phyloP scores from a whole-genome alignment of 257 asterid genomes.

The Plectranthus barbatus region DNA sequence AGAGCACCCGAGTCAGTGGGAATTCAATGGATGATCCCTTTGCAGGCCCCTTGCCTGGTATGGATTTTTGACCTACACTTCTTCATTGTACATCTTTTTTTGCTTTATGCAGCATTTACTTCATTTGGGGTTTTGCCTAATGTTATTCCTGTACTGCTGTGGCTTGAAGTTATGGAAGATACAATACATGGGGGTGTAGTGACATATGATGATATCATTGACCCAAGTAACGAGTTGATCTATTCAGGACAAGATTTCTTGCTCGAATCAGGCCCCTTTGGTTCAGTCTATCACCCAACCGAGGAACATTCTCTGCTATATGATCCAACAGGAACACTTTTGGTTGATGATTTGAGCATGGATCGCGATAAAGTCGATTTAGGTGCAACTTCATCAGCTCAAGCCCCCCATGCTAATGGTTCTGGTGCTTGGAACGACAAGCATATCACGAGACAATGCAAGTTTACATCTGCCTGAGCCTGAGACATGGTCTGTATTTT shows the following conservation, averaged over 20 bases:
- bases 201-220: slow-evolving; percentile 9
- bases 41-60: slow-evolving; percentile 28
- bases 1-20: slow-evolving; percentile 25
- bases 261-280: slow-evolving; percentile 41
- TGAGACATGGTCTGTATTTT: too few species aligned
- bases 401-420: slow-evolving; percentile 11
- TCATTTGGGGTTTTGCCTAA: slow-evolving; percentile 11
- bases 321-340: slow-evolving; percentile 13
- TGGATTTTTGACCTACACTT: background rate
- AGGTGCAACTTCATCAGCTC: slow-evolving; percentile 15
- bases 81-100: background rate
- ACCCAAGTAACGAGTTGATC: slow-evolving; percentile 19
- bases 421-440: slow-evolving; percentile 22
- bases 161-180: slow-evolving; percentile 25
- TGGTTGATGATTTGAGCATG: slow-evolving; percentile 20
- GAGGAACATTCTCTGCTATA: slow-evolving; percentile 9
- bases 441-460: too few species aligned
- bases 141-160: slow-evolving; percentile 5
- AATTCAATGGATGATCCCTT: slow-evolving; percentile 36
- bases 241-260: slow-evolving; percentile 44
- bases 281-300: slow-evolving; percentile 22
- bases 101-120: background rate
- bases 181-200: background rate
- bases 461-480: too few species aligned
- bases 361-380: slow-evolving; percentile 18